These are phyloP conservation scores for Collybia nuda DNA, from an alignment of 768 basidiomycete genomes.

Conservation along the genomic window DNA sequence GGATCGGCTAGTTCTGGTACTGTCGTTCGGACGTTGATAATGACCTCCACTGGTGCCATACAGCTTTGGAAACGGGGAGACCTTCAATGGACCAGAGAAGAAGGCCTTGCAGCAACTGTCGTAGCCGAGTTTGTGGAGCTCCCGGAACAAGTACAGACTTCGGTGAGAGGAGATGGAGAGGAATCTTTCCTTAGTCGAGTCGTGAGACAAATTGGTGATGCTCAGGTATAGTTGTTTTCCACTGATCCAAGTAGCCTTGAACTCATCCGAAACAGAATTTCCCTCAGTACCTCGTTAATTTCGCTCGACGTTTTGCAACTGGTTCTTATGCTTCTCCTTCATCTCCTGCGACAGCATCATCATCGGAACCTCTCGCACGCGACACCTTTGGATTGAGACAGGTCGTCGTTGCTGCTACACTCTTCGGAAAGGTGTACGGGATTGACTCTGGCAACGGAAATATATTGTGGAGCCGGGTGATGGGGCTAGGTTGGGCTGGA, in stretches of 20 bases:
- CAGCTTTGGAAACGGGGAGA: constrained; percentile 68
- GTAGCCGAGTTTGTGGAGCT: constrained; percentile 76
- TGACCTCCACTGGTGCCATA: constrained; percentile 74
- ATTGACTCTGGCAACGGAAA: constrained; percentile 79
- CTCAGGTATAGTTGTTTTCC: constrained; percentile 42
- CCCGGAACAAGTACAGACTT: constrained; percentile 47
- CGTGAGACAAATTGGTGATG: constrained; percentile 56
- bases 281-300: constrained; percentile 66
- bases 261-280: constrained; percentile 56
- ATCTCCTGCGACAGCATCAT: constrained; percentile 27
- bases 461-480: constrained; percentile 76
- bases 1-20: too few relatives aligned
- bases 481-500: constrained; percentile 71
- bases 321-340: constrained; percentile 60
- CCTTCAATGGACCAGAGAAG: constrained; percentile 74
- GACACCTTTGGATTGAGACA: constrained; percentile 90
- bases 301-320: constrained; percentile 69
- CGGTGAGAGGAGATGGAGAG: constrained; percentile 44
- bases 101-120: constrained; percentile 64
- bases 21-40: constrained; percentile 49
- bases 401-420: constrained; percentile 71
- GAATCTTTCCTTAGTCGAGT: constrained; percentile 46
- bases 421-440: constrained; percentile 75
- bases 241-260: neutral
- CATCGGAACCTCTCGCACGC: constrained; percentile 32